phyloP scores from a whole-genome alignment of 805 yeast genomes.

The Teunomyces aglyptinius region DNA sequence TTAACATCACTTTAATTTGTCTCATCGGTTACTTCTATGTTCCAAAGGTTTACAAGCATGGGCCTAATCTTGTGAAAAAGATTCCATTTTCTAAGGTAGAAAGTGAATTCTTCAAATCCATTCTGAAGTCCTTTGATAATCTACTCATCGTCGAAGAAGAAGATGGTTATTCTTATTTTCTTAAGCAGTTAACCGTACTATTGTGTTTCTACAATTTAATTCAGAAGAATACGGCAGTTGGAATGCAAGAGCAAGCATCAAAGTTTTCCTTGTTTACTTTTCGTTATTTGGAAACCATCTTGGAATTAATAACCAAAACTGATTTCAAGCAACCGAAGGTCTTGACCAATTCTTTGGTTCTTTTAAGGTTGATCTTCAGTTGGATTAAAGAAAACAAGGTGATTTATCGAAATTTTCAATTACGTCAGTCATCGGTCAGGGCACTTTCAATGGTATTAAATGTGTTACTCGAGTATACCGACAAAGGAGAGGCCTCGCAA shows the following conservation, averaged over 20 bases:
- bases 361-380: constrained; percentile 46
- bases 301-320: constrained; percentile 8
- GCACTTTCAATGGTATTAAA: constrained; percentile 15
- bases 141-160: constrained; percentile 8
- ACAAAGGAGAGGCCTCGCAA: constrained; percentile 25
- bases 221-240: constrained; percentile 7
- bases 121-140: constrained; percentile 9
- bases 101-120: constrained; percentile 19
- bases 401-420: constrained; percentile 11
- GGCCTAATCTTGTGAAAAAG: constrained; percentile 20
- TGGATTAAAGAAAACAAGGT: constrained; percentile 56
- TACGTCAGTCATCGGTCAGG: constrained; percentile 10
- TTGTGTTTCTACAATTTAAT: constrained; percentile 19
- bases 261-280: constrained; percentile 16
- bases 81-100: constrained; percentile 23
- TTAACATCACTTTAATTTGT: constrained; percentile 27
- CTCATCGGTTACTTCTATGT: constrained; percentile 42
- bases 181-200: constrained; percentile 24
- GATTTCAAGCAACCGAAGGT: neutral
- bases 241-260: constrained; percentile 7
- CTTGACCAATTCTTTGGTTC: constrained; percentile 13
- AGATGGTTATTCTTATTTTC: constrained; percentile 13
- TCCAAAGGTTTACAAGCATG: constrained; percentile 31
- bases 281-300: constrained; percentile 20
- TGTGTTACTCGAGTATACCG: constrained; percentile 7